Conservation (phyloP, 345 rosid species). For the Citrus australasica region DNA sequence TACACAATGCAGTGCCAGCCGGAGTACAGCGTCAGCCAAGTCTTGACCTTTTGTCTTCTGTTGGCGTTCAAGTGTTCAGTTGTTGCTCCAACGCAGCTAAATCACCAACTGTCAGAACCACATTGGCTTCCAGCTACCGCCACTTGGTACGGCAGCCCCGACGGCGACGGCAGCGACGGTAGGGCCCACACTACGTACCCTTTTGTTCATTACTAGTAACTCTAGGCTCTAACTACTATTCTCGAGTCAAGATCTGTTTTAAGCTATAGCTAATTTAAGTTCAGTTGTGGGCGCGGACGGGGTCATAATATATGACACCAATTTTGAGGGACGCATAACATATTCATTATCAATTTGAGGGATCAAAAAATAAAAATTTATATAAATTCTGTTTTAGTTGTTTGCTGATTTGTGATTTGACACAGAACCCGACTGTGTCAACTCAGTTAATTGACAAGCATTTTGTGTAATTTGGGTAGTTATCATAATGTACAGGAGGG, state of each 20-base stretch:
- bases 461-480: background rate
- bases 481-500: conserved; percentile 51
- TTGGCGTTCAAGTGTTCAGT: conserved; percentile 13
- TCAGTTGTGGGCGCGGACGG: background rate
- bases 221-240: background rate
- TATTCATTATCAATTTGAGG: too few relatives aligned
- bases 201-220: background rate
- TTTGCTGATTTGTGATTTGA: background rate
- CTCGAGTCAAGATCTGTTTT: background rate
- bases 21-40: conserved; percentile 1
- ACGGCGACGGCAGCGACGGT: conserved; percentile 98
- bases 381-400: too few relatives aligned
- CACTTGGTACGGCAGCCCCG: conserved; percentile 96
- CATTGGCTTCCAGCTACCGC: conserved; percentile 91
- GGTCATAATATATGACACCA: background rate
- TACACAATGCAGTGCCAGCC: conserved; percentile 39
- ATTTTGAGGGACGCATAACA: background rate
- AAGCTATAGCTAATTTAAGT: background rate
- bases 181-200: background rate
- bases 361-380: background rate
- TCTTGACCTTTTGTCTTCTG: conserved; percentile 9
- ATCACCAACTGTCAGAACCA: conserved; percentile 23
- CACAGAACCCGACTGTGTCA: background rate
- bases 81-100: conserved; percentile 24
- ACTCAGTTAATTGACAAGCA: background rate